Conservation (phyloP, 768 basidiomycete genomes). For the Xerocomellus intermedius region DNA sequence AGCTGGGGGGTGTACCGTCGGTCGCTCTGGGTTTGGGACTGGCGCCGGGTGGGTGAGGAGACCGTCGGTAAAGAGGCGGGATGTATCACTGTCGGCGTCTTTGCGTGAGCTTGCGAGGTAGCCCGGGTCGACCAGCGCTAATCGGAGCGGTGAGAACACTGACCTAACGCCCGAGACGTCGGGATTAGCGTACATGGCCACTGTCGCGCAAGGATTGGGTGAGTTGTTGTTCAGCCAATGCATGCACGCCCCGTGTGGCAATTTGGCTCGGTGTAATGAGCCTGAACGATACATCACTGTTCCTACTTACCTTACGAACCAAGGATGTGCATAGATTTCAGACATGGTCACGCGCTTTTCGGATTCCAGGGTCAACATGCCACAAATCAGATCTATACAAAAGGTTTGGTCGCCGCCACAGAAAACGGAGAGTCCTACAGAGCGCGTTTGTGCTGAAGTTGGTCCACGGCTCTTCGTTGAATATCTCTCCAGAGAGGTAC, state of each 20-base stretch:
- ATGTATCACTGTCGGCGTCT: conserved; percentile 53
- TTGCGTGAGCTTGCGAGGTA: conserved; percentile 19
- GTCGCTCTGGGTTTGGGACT: conserved; percentile 85
- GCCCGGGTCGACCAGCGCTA: neutral
- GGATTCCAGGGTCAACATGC: conserved; percentile 73
- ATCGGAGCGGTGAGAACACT: conserved; percentile 8
- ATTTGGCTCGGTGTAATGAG: conserved; percentile 65
- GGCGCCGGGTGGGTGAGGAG: neutral
- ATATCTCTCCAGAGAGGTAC: conserved; percentile 73
- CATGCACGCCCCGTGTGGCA: conserved; percentile 45
- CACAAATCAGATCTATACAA: conserved; percentile 65
- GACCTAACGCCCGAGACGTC: conserved; percentile 38
- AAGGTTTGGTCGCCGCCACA: neutral
- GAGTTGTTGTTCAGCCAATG: conserved; percentile 68
- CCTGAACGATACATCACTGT: neutral
- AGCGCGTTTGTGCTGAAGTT: conserved; percentile 55
- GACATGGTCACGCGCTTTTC: conserved; percentile 61
- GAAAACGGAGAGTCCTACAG: conserved; percentile 44
- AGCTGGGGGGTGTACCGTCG: conserved; percentile 69
- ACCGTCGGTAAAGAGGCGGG: neutral
- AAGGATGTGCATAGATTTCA: conserved; percentile 59
- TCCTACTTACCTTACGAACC: conserved; percentile 62
- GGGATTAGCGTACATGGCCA: conserved; percentile 68
- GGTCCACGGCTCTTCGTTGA: conserved; percentile 78
- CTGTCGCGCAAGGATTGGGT: conserved; percentile 62